These are phyloP conservation scores for Umbelopsis sp. DNA, from an alignment of 192 early-diverging fungal species.

Conservation along the genomic window DNA sequence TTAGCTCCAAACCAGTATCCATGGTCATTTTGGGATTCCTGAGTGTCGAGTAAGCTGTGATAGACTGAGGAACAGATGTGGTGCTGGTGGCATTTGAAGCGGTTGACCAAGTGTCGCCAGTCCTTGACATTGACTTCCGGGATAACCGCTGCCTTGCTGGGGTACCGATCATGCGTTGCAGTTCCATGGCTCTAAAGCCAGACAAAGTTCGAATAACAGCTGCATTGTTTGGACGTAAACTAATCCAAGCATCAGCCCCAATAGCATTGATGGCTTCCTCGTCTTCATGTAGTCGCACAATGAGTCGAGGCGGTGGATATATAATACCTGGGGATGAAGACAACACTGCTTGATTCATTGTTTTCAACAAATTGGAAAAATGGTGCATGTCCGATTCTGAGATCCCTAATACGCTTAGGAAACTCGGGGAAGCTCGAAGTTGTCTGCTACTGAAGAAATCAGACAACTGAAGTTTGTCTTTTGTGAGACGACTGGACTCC, in stretches of 20 bases:
- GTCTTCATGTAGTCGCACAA: constrained; percentile 61
- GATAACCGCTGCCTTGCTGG: background rate
- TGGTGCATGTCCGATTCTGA: constrained; percentile 37
- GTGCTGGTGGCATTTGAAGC: background rate
- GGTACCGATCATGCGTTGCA: background rate
- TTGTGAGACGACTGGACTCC: background rate
- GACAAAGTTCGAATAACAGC: background rate
- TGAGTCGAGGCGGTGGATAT: constrained; percentile 79
- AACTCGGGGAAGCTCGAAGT: constrained; percentile 17
- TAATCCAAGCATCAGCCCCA: constrained; percentile 16
- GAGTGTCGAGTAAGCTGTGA: constrained; percentile 17
- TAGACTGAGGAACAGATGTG: constrained; percentile 11
- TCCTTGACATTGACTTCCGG: background rate
- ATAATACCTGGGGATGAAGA: constrained; percentile 79
- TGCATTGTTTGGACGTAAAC: background rate
- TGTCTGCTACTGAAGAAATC: background rate
- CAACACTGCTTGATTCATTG: constrained; percentile 62
- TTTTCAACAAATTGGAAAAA: constrained; percentile 44
- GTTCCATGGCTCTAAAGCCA: constrained; percentile 4
- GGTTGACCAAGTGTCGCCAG: constrained; percentile 1
- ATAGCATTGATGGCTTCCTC: constrained; percentile 42
- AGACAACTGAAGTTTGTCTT: background rate
- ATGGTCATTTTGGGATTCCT: constrained; percentile 1
- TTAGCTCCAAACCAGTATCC: constrained; percentile 1
- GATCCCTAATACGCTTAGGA: constrained; percentile 17